Evolutionary conservation across 1,284 basidiomycete species (phyloP), one percentile per base, ranked within the genome.

Genomic region (Rhodotorula sp.): DNA sequence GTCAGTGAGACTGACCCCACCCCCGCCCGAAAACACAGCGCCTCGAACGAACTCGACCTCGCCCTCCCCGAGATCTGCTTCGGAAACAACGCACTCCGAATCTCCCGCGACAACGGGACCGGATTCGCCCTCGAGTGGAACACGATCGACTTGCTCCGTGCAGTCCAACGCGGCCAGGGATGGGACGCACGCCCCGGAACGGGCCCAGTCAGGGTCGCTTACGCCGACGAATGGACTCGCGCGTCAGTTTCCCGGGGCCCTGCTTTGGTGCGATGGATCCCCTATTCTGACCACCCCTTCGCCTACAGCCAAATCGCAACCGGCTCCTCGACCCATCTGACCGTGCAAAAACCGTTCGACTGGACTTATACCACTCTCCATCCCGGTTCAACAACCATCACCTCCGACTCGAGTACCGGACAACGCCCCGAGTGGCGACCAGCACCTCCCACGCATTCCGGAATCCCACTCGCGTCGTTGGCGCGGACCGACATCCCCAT

Each of bases 1-100:
- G n/a, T n/a, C 33, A 33, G 33, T 33, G 33, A 33, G 33, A 4
- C 89, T 12, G 85, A 83, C 4, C 89, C 26, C 17, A n/a, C 18
- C 29, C 14, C 18, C 45, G 12, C 26, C 22, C 20, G 88, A 18
- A 85, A 22, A 87, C 89, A 24, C 46, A 93, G 88, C 75, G 88
- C 91, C 1, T 82, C 85, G 48, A 87, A 91, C 73, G 85, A 85
- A 62, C 88, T 96, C 76, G 85, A 85, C 6, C 85, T 99, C 44
- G 91, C 95, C 0, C 81, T 95, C 1, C 96, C 96, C 4, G 95
- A 99, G 80, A 99, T 99, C 93, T 94, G 91, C 0, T 99, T 98
- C 78, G 94, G 94, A 7, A 87, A 86, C 80, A 99, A 98, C 81
- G 81, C 81, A 26, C 84, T 99, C 2, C 82, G 84, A 12, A 82